Percentiles rank a stretch among this genome's conserved stretches.
Evolutionary conservation across 768 basidiomycete species (phyloP).

Genomic region (Pleurotus cornucopiae): DNA sequence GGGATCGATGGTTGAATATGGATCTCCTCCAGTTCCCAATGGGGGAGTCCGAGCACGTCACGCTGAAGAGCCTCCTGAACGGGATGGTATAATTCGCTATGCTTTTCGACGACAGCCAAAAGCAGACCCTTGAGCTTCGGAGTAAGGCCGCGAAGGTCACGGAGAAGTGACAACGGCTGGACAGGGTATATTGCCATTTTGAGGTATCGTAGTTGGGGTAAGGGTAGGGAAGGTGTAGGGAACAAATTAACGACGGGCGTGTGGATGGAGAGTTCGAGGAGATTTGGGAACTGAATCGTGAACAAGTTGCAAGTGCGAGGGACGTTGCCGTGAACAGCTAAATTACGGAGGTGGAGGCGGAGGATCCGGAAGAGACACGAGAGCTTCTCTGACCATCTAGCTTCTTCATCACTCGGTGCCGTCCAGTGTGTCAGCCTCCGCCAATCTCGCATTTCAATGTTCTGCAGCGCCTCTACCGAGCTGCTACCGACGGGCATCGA

Average conservation of each 20-base stretch:
- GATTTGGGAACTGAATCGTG: neutral
- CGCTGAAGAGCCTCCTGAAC: neutral
- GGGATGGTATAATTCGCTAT: neutral
- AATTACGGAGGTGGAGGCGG: neutral
- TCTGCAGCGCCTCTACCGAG: neutral
- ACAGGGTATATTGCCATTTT: conserved; percentile 1
- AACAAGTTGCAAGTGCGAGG: neutral
- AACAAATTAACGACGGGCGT: neutral
- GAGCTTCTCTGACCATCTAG: conserved; percentile 12
- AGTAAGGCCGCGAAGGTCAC: neutral
- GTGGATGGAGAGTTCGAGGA: neutral
- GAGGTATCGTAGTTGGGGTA: neutral
- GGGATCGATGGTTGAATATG: neutral
- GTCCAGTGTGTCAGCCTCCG: conserved; percentile 2
- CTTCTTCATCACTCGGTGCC: conserved; percentile 14
- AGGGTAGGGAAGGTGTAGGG: neutral
- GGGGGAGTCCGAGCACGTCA: neutral
- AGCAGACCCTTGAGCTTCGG: neutral
- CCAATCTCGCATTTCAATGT: neutral
- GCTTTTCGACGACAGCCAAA: neutral
- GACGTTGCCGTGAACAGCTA: neutral
- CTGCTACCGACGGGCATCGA: neutral
- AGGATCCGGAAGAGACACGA: neutral
- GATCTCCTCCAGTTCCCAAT: neutral
- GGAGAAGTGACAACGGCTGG: neutral